Evolutionary conservation across 179 eudicot species (phyloP).

Genomic region (Heliamphora pulchella): DNA sequence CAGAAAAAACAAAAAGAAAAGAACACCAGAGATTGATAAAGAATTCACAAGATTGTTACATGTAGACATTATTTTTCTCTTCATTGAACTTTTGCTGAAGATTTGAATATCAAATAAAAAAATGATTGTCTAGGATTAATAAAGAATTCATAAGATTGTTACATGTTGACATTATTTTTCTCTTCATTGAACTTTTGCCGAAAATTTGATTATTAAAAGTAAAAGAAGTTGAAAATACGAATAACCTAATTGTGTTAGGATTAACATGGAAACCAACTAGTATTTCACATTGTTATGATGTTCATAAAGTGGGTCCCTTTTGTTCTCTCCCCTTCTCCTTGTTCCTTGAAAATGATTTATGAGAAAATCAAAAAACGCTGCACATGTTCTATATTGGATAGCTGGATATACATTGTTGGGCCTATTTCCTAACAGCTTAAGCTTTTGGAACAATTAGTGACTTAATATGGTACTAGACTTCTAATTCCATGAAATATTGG

Average conservation of each 20-base stretch:
- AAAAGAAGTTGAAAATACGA: background rate
- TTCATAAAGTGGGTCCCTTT: background rate
- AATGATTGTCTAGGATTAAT: too few species aligned
- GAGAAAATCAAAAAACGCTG: background rate
- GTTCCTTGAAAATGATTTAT: background rate
- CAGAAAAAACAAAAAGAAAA: too few species aligned
- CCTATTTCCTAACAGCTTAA: too few species aligned
- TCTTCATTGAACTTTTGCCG: too few species aligned
- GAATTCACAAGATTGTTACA: background rate
- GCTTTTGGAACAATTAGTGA: too few species aligned
- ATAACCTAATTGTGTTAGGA: background rate
- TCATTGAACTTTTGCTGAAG: background rate
- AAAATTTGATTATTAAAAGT: too few species aligned
- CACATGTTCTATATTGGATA: too few species aligned
- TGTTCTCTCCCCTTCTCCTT: background rate
- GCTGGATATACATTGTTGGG: too few species aligned
- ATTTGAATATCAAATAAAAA: background rate
- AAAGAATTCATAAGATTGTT: too few species aligned
- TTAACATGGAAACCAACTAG: background rate
- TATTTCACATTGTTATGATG: background rate
- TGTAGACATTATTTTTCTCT: background rate
- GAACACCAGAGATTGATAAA: background rate
- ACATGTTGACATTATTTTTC: too few species aligned
- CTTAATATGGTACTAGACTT: too few species aligned
- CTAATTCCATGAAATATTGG: too few species aligned